Evolutionary conservation across 805 yeast species (phyloP).

Genomic region (Saturnispora serradocipensis): DNA sequence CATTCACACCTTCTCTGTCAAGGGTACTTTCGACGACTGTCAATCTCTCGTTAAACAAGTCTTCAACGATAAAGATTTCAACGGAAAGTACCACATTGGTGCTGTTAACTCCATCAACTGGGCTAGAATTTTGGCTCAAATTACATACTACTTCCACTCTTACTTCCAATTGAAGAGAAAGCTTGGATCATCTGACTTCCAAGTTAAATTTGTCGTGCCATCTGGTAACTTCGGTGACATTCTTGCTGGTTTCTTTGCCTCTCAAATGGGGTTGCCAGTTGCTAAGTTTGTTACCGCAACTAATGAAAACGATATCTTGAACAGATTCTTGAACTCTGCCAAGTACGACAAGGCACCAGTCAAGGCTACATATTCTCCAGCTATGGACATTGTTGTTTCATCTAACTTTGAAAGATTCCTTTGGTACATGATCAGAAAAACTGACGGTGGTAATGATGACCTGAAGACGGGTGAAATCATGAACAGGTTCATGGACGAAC

Average conservation of each 20-base stretch:
- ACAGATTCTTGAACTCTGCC: slow-evolving; percentile 85
- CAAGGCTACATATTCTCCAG: slow-evolving; percentile 89
- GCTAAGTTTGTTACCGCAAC: slow-evolving; percentile 88
- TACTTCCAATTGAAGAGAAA: slow-evolving; percentile 61
- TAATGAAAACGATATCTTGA: slow-evolving; percentile 88
- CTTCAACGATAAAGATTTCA: slow-evolving; percentile 84
- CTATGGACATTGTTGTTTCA: slow-evolving; percentile 95
- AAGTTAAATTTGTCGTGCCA: slow-evolving; percentile 85
- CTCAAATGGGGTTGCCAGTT: slow-evolving; percentile 89
- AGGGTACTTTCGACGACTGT: slow-evolving; percentile 97
- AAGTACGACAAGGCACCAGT: slow-evolving; percentile 73
- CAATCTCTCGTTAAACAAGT: slow-evolving; percentile 92
- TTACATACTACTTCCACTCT: slow-evolving; percentile 90
- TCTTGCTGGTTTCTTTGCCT: slow-evolving; percentile 91
- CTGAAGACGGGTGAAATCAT: slow-evolving; percentile 66
- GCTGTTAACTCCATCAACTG: slow-evolving; percentile 98
- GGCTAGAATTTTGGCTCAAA: slow-evolving; percentile 98
- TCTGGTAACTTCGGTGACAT: slow-evolving; percentile 98
- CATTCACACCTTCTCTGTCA: slow-evolving; percentile 90
- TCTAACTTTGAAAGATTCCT: slow-evolving; percentile 93
- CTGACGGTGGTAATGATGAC: slow-evolving; percentile 48
- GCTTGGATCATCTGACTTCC: slow-evolving; percentile 25
- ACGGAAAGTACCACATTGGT: slow-evolving; percentile 84
- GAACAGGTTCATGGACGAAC: slow-evolving; percentile 65
- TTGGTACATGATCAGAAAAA: slow-evolving; percentile 84